Evolutionary conservation across 441 rosid genomes (phyloP).

Genomic region (Gossypium trilobum): DNA sequence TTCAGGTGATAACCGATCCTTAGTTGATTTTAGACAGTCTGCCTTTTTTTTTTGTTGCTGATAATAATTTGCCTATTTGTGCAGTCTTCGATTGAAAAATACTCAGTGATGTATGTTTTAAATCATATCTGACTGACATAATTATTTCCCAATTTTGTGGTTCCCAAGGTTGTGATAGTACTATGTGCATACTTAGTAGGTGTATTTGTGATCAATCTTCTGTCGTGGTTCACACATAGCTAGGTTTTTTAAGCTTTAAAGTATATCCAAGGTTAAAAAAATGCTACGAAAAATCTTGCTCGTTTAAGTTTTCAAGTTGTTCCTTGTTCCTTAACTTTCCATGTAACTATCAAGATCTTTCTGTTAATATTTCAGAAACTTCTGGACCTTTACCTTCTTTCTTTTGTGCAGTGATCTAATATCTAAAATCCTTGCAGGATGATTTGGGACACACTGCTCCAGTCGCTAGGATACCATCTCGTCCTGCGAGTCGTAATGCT

Average conservation of each 20-base stretch:
- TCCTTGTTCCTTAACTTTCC: not conserved
- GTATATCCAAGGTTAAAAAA: not conserved
- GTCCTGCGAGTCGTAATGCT: constrained; percentile 65
- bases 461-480: constrained; percentile 49
- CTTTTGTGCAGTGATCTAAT: not conserved
- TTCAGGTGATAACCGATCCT: constrained; percentile 49
- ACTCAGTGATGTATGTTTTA: not conserved
- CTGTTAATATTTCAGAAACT: not conserved
- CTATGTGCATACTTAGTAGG: not conserved
- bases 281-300: not conserved
- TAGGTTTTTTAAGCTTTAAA: not conserved
- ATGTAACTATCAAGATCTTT: not conserved
- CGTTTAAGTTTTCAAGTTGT: not conserved
- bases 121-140: not conserved
- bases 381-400: not conserved
- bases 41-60: not conserved
- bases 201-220: not conserved
- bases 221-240: not conserved
- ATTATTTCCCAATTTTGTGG: not conserved
- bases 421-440: constrained; percentile 39
- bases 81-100: not conserved
- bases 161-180: not conserved
- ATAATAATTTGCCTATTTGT: not conserved
- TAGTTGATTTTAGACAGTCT: not conserved
- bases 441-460: constrained; percentile 45